Base-by-base conservation (phyloP, 768 basidiomycete genomes). In the Macrolepiota albuminosa region DNA sequence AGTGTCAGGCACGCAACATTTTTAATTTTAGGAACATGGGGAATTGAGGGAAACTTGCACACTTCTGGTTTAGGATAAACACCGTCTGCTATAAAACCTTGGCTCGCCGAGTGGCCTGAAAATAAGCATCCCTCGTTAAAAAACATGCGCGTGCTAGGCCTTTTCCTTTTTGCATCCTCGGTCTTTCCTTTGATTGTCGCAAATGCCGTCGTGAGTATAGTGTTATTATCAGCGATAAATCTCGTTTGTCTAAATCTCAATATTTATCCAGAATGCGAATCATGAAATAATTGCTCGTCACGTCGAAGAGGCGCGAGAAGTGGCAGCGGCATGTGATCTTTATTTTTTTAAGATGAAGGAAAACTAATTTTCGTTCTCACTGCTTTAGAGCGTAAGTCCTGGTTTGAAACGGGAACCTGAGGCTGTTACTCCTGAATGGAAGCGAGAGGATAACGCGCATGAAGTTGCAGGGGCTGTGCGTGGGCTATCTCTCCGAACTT, bases 111-210 rank as follows among this genome's bases (percentile, higher is more conserved):
- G 53, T 29, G 31, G 29, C n/a, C 31, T 55, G 24, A 57, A 48
- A 9, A 45, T 56, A 55, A 58, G 34, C 63, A 60, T 54, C 62
- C 64, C 59, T 59, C 60, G 14, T 51, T 33, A 48, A 37, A 40
- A 60, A 66, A 64, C 39, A 75, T 76, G 74, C 74, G 72, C 50
- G 57, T 74, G 54, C 55, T 69, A 55, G 63, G 64, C 56, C 40
- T 68, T 31, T 46, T 69, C 36, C 56, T 72, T 16, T 48, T 68
- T 48, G 54, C 68, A 40, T 62, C 70, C 24, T 70, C 72, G 42
- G 64, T 62, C 14, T 56, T 70, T 50, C 61, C 66, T 52, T 55
- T 70, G 9, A 63, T 66, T n/a, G 29, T 57, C 51, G 71, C 72
- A 29, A 59, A 65, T 11, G 66, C 69, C 47, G 50, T 66, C 50